phyloP scores from a whole-genome alignment of 2,329 filamentous ascomycete genomes.

The Talaromyces sp. region DNA sequence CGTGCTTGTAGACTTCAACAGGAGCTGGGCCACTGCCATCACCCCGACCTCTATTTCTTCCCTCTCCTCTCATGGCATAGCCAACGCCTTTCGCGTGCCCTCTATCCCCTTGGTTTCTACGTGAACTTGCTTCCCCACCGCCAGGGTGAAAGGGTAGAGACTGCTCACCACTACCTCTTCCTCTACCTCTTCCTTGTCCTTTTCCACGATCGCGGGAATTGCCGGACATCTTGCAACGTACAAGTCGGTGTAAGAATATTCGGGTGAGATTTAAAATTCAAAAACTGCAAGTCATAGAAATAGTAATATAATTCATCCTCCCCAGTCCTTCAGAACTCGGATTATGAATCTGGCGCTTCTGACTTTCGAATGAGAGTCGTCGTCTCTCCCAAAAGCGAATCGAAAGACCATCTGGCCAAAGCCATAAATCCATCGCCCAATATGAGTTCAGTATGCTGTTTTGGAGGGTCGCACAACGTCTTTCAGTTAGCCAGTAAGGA shows the following conservation, averaged over 20 bases:
- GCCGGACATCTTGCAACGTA: background rate
- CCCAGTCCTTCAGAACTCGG: no score
- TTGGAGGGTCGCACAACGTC: no score
- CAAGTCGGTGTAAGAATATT: background rate
- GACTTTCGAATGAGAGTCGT: no score
- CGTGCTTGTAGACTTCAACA: background rate
- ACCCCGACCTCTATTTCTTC: constrained; percentile 17
- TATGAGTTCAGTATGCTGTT: no score
- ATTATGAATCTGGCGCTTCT: no score
- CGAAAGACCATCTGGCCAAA: no score
- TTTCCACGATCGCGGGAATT: background rate
- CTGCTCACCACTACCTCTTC: constrained; percentile 21
- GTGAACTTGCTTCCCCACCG: background rate
- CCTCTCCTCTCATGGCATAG: background rate
- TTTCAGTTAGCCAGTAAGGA: no score
- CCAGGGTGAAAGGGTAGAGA: background rate
- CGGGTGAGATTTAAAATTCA: no score
- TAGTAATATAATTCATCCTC: no score
- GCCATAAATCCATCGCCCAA: no score
- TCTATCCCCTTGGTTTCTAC: background rate
- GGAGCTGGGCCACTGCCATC: constrained; percentile 21
- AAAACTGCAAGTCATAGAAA: no score
- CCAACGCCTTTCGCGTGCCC: background rate
- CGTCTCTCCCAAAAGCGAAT: no score
- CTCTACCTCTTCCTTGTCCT: constrained; percentile 21